Evolutionary conservation across 345 rosid genomes (phyloP), one percentile per base, ranked within the genome.

Genomic region (Orychophragmus violaceus): DNA sequence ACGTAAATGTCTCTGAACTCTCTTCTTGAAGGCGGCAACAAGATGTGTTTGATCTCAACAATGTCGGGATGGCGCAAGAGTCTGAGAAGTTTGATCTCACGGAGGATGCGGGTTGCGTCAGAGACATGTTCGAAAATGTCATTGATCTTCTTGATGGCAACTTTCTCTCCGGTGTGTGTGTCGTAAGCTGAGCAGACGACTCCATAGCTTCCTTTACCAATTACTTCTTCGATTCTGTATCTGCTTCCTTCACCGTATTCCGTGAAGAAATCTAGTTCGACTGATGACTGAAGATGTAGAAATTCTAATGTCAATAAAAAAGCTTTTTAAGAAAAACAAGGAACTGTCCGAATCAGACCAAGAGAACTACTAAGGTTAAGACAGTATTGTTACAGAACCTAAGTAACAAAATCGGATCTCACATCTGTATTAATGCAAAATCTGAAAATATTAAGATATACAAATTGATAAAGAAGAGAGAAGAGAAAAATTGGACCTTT

Each of bases 191-290:
- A 90, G 81, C 95, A 90, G 24, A 90, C 95, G 35, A 90, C 95
- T 29, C 97, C 97, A 62, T 87, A 87, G 82, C 97, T 90, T 74
- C 97, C 97, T 81, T 90, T 90, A 60, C 97, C 97, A 45, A 90
- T 90, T 1, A 90, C 97, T 81, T 90, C 97, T 77, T 90, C 97
- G 66, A 90, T 90, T 56, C 37, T 84, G 69, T 90, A 90, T 70
- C 97, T 80, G 78, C 89, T 84, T 48, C 97, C 97, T 74, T 90
- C 97, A 29, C 97, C 95, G 48, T 90, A 90, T 19, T 90, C 95
- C 1, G 97, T 90, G 86, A 90, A 90, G 75, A 90, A 90, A 74
- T 90, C 92, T 49, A 87, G 78, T 42, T 90, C 95, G 4, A 77
- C 88, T 8, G 89, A 79, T 77, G 89, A 80, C 97, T 90, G 82